phyloP scores from a whole-genome alignment of 1,284 basidiomycete species.

The Ceratobasidium sp. region DNA sequence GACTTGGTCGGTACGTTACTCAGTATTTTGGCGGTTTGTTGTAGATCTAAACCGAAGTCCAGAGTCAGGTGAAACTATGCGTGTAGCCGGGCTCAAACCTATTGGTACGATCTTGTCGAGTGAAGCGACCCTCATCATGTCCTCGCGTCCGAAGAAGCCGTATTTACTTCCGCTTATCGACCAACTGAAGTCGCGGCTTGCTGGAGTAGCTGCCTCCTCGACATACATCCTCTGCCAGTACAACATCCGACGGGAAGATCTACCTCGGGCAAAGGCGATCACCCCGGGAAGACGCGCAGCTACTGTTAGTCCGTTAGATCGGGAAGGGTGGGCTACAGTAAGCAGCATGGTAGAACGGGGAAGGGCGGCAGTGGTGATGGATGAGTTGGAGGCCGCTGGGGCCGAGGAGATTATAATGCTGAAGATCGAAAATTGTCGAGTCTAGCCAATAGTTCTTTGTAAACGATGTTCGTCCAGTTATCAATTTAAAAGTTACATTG shows the following conservation, averaged over 20 bases:
- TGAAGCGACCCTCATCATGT: constrained; percentile 95
- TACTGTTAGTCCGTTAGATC: constrained; percentile 89
- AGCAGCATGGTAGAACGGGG: constrained; percentile 93
- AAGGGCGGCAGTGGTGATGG: constrained; percentile 87
- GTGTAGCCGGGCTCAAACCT: constrained; percentile 93
- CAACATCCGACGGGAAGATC: constrained; percentile 80
- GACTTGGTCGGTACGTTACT: constrained; percentile 70
- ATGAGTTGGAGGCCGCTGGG: constrained; percentile 83
- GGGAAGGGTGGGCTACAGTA: constrained; percentile 88
- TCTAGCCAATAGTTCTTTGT: constrained; percentile 63
- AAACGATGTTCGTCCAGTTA: too few species aligned
- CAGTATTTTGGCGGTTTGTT: neutral
- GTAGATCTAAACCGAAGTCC: constrained; percentile 34
- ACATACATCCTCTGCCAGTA: constrained; percentile 94
- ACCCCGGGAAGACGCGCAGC: constrained; percentile 94
- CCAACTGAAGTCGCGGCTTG: constrained; percentile 88
- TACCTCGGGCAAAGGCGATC: constrained; percentile 76
- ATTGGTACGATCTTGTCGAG: constrained; percentile 91
- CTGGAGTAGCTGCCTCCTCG: constrained; percentile 91
- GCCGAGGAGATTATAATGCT: constrained; percentile 94
- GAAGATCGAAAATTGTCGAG: constrained; percentile 93
- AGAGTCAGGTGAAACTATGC: constrained; percentile 99
- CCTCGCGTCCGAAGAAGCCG: constrained; percentile 70
- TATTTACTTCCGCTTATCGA: constrained; percentile 80
- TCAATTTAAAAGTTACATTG: too few species aligned